phyloP scores from a whole-genome alignment of 164 flowering plant genomes.

The Stephania yunnanensis region DNA sequence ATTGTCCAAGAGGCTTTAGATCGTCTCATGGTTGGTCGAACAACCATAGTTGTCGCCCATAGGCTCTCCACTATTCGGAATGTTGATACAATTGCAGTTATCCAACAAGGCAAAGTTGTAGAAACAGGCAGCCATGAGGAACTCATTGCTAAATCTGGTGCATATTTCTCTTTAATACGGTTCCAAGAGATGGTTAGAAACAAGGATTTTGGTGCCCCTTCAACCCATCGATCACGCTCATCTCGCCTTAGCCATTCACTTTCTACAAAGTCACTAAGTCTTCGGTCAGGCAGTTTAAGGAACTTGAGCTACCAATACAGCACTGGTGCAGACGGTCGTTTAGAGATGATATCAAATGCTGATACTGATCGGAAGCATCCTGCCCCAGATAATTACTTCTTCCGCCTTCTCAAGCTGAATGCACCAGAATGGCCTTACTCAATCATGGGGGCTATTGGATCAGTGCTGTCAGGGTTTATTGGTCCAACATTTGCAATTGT shows the following conservation, averaged over 20 bases:
- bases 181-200: conserved; percentile 32
- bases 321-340: conserved; percentile 92
- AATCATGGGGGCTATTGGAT: conserved; percentile 90
- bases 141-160: conserved; percentile 47
- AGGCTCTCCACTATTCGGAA: conserved; percentile 72
- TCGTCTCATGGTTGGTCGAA: conserved; percentile 78
- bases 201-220: conserved; percentile 62
- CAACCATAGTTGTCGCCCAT: conserved; percentile 79
- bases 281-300: conserved; percentile 87
- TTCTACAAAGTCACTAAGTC: conserved; percentile 88
- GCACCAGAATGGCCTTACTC: conserved; percentile 99
- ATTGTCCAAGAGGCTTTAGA: conserved; percentile 84
- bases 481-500: conserved; percentile 99
- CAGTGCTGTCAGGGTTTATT: conserved; percentile 89
- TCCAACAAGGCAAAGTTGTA: conserved; percentile 86
- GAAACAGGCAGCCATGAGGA: conserved; percentile 92
- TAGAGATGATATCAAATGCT: conserved; percentile 94
- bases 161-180: conserved; percentile 79
- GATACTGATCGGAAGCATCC: conserved; percentile 73
- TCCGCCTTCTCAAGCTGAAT: conserved; percentile 76
- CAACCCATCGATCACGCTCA: conserved; percentile 76
- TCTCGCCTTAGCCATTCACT: conserved; percentile 85
- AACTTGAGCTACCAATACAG: conserved; percentile 95
- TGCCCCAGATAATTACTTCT: conserved; percentile 81
- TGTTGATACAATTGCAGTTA: conserved; percentile 80